These are phyloP conservation scores for Kodamaea anthophila DNA, from an alignment of 1,139 yeast genomes.

Conservation along the genomic window DNA sequence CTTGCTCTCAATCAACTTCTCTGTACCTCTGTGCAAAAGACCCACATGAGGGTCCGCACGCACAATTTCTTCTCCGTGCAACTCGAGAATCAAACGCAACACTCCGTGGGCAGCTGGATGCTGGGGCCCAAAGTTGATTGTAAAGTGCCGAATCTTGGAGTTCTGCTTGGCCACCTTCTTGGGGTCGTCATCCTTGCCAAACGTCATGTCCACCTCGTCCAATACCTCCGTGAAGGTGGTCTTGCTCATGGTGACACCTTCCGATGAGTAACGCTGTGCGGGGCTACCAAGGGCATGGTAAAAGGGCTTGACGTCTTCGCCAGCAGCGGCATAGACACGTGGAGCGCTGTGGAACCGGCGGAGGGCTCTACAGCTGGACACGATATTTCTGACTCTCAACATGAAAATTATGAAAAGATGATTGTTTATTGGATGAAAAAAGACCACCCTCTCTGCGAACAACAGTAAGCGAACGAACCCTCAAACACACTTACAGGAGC, in stretches of 20 bases:
- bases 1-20: slow-evolving; percentile 78
- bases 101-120: slow-evolving; percentile 97
- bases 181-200: slow-evolving; percentile 43
- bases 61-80: slow-evolving; percentile 84
- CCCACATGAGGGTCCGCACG: slow-evolving; percentile 90
- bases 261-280: slow-evolving; percentile 30
- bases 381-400: slow-evolving; percentile 19
- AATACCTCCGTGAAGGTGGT: slow-evolving; percentile 42
- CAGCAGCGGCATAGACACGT: slow-evolving; percentile 15
- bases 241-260: slow-evolving; percentile 30
- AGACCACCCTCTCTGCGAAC: too few species aligned
- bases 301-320: slow-evolving; percentile 22
- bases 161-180: slow-evolving; percentile 40
- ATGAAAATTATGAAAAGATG: slow-evolving; percentile 16
- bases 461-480: too few species aligned
- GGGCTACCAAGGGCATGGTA: slow-evolving; percentile 33
- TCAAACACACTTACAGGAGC: too few species aligned
- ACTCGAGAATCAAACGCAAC: slow-evolving; percentile 75
- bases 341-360: slow-evolving; percentile 13
- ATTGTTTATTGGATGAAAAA: slow-evolving; percentile 19
- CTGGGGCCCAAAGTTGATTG: slow-evolving; percentile 88
- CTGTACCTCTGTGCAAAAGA: slow-evolving; percentile 82
- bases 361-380: slow-evolving; percentile 8
- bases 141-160: slow-evolving; percentile 74
- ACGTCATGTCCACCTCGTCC: slow-evolving; percentile 44